phyloP scores from a whole-genome alignment of 2,329 filamentous ascomycete genomes.

The Nemania sp. region DNA sequence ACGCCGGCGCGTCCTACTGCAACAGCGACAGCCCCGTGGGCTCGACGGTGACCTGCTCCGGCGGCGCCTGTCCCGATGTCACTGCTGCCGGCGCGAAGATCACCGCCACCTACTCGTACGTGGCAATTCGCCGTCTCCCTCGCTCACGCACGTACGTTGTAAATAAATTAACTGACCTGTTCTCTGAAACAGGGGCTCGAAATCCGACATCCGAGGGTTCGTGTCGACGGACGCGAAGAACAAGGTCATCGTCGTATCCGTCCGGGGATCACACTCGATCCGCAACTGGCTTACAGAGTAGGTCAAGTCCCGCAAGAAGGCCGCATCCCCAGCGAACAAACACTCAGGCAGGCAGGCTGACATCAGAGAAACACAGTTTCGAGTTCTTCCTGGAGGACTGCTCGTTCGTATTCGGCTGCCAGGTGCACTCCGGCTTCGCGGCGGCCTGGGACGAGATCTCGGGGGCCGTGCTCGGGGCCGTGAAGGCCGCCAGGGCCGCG shows the following conservation, averaged over 20 bases:
- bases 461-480: slow-evolving; percentile 45
- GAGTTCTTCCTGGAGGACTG: slow-evolving; percentile 46
- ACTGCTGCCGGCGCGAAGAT: slow-evolving; percentile 50
- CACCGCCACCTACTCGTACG: slow-evolving; percentile 41
- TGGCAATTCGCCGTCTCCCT: not conserved
- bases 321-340: not conserved
- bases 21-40: slow-evolving; percentile 50
- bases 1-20: slow-evolving; percentile 58
- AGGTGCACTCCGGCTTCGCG: slow-evolving; percentile 62
- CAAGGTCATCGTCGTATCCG: slow-evolving; percentile 61
- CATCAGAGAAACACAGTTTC: slow-evolving; percentile 37
- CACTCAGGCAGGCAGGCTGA: too few relatives aligned
- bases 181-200: slow-evolving; percentile 41
- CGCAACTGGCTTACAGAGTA: slow-evolving; percentile 65
- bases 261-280: slow-evolving; percentile 62
- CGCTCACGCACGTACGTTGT: not conserved
- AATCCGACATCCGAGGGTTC: slow-evolving; percentile 55
- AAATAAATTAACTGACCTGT: slow-evolving; percentile 22
- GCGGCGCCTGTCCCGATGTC: slow-evolving; percentile 50
- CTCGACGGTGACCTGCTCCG: slow-evolving; percentile 48
- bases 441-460: slow-evolving; percentile 61
- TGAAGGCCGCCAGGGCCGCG: slow-evolving; percentile 49
- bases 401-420: slow-evolving; percentile 51
- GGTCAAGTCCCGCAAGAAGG: slow-evolving; percentile 18
- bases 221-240: slow-evolving; percentile 54